Percentiles rank a stretch among this genome's conserved stretches.
Evolutionary conservation across 2,329 filamentous ascomycete species (phyloP).

Genomic region (Zymoseptoria crescenta): DNA sequence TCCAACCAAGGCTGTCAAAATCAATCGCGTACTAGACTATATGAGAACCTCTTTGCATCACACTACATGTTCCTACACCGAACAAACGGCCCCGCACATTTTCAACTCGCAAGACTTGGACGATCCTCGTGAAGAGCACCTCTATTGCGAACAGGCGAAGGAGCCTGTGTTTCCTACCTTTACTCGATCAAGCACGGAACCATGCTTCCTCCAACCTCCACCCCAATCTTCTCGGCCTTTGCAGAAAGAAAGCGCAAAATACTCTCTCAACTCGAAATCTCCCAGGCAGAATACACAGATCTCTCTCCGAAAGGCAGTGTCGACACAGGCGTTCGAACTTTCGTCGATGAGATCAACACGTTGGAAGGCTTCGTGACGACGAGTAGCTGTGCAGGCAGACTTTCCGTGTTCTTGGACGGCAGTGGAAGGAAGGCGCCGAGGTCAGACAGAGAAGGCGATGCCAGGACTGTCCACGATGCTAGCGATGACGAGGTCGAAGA

Average conservation of each 20-base stretch:
- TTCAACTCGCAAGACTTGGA: too few relatives aligned
- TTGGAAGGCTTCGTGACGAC: conserved; percentile 75
- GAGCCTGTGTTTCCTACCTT: too few relatives aligned
- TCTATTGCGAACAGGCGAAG: too few relatives aligned
- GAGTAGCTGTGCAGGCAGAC: conserved; percentile 81
- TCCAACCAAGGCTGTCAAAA: too few relatives aligned
- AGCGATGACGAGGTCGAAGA: not conserved
- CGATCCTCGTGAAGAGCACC: not conserved
- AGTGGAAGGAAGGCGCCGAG: conserved; percentile 38
- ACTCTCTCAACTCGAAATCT: conserved; percentile 59
- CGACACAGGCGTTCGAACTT: conserved; percentile 65
- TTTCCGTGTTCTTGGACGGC: conserved; percentile 84
- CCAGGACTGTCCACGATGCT: not conserved
- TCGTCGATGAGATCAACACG: conserved; percentile 72
- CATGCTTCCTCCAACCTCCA: not conserved
- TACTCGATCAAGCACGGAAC: not conserved
- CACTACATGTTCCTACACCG: too few relatives aligned
- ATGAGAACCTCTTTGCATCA: too few relatives aligned
- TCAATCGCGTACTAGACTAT: too few relatives aligned
- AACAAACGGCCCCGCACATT: too few relatives aligned
- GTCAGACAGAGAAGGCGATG: not conserved
- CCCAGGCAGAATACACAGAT: conserved; percentile 67
- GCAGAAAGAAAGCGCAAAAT: conserved; percentile 61
- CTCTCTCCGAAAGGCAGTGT: conserved; percentile 82
- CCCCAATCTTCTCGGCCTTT: conserved; percentile 21